Base-by-base conservation (phyloP, 352 stramenopile species). In the Globisporangium carolinianum region DNA sequence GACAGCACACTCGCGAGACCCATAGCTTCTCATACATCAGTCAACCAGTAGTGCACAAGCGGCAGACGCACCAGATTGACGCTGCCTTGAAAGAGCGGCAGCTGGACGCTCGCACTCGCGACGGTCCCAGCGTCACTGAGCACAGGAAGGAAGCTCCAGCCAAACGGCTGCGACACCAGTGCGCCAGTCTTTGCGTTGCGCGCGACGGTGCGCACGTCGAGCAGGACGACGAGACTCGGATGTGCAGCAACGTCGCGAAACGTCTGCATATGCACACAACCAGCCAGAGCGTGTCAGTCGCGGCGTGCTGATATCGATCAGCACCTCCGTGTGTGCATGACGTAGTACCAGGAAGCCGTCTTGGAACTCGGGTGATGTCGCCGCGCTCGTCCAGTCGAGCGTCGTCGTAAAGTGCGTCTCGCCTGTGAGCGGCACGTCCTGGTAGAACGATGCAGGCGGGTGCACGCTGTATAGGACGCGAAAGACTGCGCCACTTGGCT, bases 371-470 rank as follows among this genome's bases (percentile, higher is more conserved):
- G 75, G 74, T 3, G 69, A 85, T 0, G 65, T 68, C 14, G 84
- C 71, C 0, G 72, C 61, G 52, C 78, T 90, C 1, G 63, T 71
- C 83, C 79, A 90, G 59, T 87, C 70, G 17, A 67, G 75, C 15
- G 71, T 76, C 4, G 78, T 77, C 38, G 75, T 89, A 47, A 92
- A 86, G 47, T 84, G 64, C 5, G 85, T 63, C 4, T 75, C 73
- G 35, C 61, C 73, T 7, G 71, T 85, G 39, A 88, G 60, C 12
- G 68, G 70, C 47, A 81, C 75, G 9, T 67, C 18, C 51, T 86
- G 78, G 51, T 92, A 90, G 32, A 90, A 87, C 3, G 73, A 68
- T 3, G 70, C 78, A 35, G 78, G 80, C 6, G 83, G 83, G 10
- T 63, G 67, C 6, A 79, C 52, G 42, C 78, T 83, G 38, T 66